phyloP scores from a whole-genome alignment of 495 filamentous ascomycete species.

The Lophium mytilinum region DNA sequence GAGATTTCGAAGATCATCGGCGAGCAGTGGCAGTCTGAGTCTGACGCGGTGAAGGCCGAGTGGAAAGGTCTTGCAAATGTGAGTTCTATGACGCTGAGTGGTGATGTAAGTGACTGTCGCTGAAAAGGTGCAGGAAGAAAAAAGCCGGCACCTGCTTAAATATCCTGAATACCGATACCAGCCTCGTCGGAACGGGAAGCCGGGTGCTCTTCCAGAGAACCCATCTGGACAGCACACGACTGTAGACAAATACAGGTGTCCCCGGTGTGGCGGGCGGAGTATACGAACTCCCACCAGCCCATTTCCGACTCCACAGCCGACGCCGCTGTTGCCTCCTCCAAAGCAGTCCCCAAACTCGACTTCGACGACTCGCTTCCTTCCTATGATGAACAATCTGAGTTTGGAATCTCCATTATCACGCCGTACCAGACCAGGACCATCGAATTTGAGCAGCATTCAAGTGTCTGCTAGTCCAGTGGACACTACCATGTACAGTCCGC shows the following conservation, averaged over 20 bases:
- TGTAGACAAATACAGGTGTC: slow-evolving; percentile 42
- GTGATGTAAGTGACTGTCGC: too few species aligned
- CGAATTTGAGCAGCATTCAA: slow-evolving; percentile 12
- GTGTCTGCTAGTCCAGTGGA: slow-evolving; percentile 5
- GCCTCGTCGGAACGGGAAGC: slow-evolving; percentile 60
- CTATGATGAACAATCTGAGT: slow-evolving; percentile 39
- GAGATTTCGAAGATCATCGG: slow-evolving; percentile 98
- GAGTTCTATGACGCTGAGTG: slow-evolving; percentile 1
- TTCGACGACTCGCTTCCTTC: slow-evolving; percentile 27
- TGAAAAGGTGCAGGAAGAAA: slow-evolving; percentile 60
- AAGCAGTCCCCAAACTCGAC: slow-evolving; percentile 23
- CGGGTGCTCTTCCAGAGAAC: slow-evolving; percentile 14
- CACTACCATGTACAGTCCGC: slow-evolving; percentile 25
- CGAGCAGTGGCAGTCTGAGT: slow-evolving; percentile 74
- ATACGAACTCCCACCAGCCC: slow-evolving; percentile 44
- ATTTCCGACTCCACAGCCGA: slow-evolving; percentile 34
- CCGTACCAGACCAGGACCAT: slow-evolving; percentile 11
- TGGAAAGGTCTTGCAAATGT: slow-evolving; percentile 90
- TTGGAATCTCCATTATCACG: slow-evolving; percentile 27
- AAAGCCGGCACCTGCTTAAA: slow-evolving; percentile 77
- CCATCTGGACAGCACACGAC: slow-evolving; percentile 12
- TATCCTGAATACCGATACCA: slow-evolving; percentile 94
- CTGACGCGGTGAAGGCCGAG: slow-evolving; percentile 65
- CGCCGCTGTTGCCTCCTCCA: slow-evolving; percentile 38
- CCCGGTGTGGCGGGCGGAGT: slow-evolving; percentile 55